Conservation (phyloP, 2,329 filamentous ascomycete species). For the Exophiala lecanii-corni region DNA sequence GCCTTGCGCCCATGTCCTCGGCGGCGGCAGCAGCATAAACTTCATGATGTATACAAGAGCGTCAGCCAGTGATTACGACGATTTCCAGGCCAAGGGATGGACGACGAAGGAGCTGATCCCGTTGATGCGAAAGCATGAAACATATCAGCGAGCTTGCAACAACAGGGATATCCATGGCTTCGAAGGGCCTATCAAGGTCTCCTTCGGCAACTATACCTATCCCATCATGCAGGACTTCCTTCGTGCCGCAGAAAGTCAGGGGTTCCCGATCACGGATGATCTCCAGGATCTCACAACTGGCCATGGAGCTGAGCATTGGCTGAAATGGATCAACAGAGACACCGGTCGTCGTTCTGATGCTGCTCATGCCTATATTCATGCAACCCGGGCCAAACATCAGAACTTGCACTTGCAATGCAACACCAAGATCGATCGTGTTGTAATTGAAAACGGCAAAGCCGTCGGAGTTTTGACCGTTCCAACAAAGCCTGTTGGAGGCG, state of each 20-base stretch:
- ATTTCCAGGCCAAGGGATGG: constrained; percentile 78
- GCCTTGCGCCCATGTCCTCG: constrained; percentile 68
- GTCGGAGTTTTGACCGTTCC: constrained; percentile 67
- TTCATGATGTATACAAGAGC: constrained; percentile 55
- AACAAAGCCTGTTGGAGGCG: constrained; percentile 63
- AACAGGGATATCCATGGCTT: constrained; percentile 66
- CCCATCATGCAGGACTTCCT: constrained; percentile 79
- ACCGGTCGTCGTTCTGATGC: constrained; percentile 68
- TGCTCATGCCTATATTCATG: constrained; percentile 73
- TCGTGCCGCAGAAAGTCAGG: constrained; percentile 66
- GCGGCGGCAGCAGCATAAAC: constrained; percentile 70
- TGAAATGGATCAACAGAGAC: constrained; percentile 75
- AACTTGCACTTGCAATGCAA: constrained; percentile 70
- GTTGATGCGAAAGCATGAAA: constrained; percentile 76
- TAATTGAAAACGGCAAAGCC: constrained; percentile 67
- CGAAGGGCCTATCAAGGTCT: constrained; percentile 77
- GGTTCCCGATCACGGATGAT: constrained; percentile 70
- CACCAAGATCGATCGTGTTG: constrained; percentile 72
- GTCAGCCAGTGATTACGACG: constrained; percentile 52
- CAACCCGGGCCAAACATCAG: constrained; percentile 63
- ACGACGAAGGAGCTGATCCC: constrained; percentile 69
- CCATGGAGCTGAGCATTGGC: constrained; percentile 74
- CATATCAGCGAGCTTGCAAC: constrained; percentile 63
- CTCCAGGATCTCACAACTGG: constrained; percentile 60
- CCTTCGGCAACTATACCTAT: constrained; percentile 75